phyloP scores from a whole-genome alignment of 257 asterid species.

The Misopates orontium region DNA sequence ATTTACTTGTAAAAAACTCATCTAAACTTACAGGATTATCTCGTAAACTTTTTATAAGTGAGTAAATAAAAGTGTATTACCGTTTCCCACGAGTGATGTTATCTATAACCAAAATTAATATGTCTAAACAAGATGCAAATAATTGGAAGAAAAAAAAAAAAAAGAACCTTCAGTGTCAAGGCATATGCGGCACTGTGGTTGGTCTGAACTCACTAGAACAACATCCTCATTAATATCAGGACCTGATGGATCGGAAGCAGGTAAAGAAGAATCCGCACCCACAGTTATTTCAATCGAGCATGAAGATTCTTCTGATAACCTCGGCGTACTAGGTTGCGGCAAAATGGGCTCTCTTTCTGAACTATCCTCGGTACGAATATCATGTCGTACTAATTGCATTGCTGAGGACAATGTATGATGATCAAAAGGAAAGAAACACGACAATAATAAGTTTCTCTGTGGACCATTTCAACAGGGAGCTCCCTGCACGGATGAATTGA shows the following conservation, averaged over 20 bases:
- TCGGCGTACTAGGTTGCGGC: conserved; percentile 42
- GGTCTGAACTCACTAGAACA: conserved; percentile 65
- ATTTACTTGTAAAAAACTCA: conserved; percentile 2
- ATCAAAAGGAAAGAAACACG: conserved; percentile 43
- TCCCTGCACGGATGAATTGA: conserved; percentile 32
- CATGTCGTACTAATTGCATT: conserved; percentile 80
- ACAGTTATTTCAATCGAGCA: conserved; percentile 77
- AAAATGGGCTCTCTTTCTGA: conserved; percentile 94
- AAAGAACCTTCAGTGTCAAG: conserved; percentile 80
- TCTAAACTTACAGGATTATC: neutral
- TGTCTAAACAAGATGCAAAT: conserved; percentile 2
- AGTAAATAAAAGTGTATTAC: conserved; percentile 11
- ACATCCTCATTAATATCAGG: conserved; percentile 50
- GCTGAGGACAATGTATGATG: conserved; percentile 38
- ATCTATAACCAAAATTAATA: conserved; percentile 11
- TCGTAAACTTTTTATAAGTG: conserved; percentile 1
- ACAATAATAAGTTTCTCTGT: conserved; percentile 27
- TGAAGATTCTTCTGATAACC: conserved; percentile 58
- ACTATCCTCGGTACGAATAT: conserved; percentile 57
- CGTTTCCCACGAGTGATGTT: neutral
- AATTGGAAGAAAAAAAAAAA: conserved; percentile 21
- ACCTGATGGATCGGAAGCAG: conserved; percentile 44
- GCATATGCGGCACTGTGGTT: conserved; percentile 95
- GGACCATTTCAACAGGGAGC: conserved; percentile 44
- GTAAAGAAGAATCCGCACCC: conserved; percentile 53